Evolutionary conservation across 176 grass and related monocot species (phyloP).

Genomic region (Aegilops sharonensis): DNA sequence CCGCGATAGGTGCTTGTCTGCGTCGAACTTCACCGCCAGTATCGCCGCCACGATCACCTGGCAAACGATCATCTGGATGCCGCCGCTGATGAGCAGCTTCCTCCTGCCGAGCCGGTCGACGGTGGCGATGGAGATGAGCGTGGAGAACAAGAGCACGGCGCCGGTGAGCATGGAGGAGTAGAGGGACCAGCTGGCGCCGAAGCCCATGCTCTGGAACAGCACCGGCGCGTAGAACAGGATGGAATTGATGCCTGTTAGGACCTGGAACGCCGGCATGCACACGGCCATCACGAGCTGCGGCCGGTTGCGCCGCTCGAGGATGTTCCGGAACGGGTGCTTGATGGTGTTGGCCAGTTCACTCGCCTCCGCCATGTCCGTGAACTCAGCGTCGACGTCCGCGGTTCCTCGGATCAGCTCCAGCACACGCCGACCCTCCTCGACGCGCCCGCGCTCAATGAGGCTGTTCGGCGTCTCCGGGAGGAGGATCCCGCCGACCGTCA

Average conservation of each 20-base stretch:
- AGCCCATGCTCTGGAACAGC: constrained; percentile 97
- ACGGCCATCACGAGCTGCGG: constrained; percentile 90
- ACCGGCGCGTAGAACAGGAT: constrained; percentile 96
- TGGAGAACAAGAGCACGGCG: constrained; percentile 63
- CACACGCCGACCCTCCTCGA: constrained; percentile 56
- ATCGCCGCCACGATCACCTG: constrained; percentile 86
- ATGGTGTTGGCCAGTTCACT: constrained; percentile 85
- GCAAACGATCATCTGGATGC: constrained; percentile 85
- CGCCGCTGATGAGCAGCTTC: constrained; percentile 69
- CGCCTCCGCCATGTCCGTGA: constrained; percentile 83
- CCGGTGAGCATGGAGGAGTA: constrained; percentile 89
- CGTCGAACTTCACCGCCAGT: constrained; percentile 61
- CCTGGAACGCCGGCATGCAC: constrained; percentile 94
- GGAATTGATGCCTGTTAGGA: constrained; percentile 89
- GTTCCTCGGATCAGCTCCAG: constrained; percentile 87
- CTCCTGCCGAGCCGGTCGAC: not conserved
- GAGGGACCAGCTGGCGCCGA: constrained; percentile 64
- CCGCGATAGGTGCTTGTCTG: constrained; percentile 63
- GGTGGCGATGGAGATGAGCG: constrained; percentile 41
- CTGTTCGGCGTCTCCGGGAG: constrained; percentile 97
- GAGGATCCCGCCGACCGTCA: constrained; percentile 70
- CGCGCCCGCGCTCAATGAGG: constrained; percentile 64
- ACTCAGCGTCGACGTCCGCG: constrained; percentile 68
- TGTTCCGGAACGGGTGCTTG: constrained; percentile 89
- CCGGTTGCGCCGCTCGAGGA: constrained; percentile 71